Evolutionary conservation across 2,329 filamentous ascomycete genomes (phyloP), one percentile per base, ranked within the genome.

Genomic region (Epicoccum nigrum): DNA sequence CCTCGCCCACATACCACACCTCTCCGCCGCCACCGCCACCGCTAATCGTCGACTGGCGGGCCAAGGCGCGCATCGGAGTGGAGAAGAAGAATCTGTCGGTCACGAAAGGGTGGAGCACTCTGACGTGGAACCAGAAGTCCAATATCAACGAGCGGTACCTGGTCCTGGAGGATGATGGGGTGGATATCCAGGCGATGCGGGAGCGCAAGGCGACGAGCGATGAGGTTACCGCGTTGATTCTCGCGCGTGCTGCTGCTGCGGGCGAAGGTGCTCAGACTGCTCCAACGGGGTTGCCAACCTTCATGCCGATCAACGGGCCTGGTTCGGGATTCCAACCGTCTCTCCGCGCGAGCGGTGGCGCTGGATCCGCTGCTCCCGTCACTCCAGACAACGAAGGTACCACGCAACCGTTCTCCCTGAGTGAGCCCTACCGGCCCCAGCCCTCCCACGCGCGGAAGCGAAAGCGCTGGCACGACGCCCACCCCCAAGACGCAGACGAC

Each of bases 111-210:
- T 54, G 51, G 51, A 47, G 51, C 25, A 25, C 31, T 3, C 12
- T 39, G 4, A 53, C 55, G 25, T 50, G 49, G 55, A 50, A 32
- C 3, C 42, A 52, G 17, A 54, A 54, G 19, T 35, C 45, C 1
- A 54, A 44, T 6, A 19, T 54, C 2, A 38, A 31, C 12, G 51
- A 54, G 19, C 51, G 51, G 1, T 40, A 45, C 3, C 11, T 54
- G 9, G 13, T 49, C 2, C 31, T 54, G 4, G 51, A 54, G 16
- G 15, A 28, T 3, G 45, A 42, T 12, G 40, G 45, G 0, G 39
- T 30, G 6, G 45, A 40, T 11, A 43, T 50, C n/a, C 2, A 5
- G 1, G n/a, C 12, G 9, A 2, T 48, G 5, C 33, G 34, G 35
- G 28, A 30, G 9, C 15, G 17, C 1, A 45, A 35, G 16, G 15